Percentiles rank a stretch among this genome's conserved stretches.
These are phyloP conservation scores for Alternaria hordeiaustralica DNA, from an alignment of 2,329 filamentous ascomycete species.

Conservation along the genomic window DNA sequence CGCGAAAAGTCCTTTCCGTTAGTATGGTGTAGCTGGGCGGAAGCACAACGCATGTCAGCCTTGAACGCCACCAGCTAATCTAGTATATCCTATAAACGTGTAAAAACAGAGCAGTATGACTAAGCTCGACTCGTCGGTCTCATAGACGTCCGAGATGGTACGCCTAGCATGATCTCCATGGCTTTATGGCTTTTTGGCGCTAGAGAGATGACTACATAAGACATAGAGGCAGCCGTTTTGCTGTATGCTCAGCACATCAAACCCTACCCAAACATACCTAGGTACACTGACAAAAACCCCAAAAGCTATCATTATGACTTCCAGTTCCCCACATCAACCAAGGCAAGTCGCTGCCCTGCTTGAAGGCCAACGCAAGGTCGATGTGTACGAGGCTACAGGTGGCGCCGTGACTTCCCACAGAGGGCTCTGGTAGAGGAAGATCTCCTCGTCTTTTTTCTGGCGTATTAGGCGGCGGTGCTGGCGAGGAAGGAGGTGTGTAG, in stretches of 20 bases:
- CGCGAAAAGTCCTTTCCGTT: too few species aligned
- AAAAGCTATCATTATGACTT: slow-evolving; percentile 16
- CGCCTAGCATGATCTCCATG: neutral
- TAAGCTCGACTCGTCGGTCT: neutral
- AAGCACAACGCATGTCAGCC: neutral
- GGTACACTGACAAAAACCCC: neutral
- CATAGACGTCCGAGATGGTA: neutral
- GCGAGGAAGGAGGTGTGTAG: neutral
- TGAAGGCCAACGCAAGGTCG: slow-evolving; percentile 27
- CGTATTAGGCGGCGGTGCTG: neutral
- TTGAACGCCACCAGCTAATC: neutral
- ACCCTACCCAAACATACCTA: neutral
- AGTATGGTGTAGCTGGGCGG: neutral
- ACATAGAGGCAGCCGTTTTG: neutral
- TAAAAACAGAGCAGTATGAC: neutral
- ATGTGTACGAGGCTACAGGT: slow-evolving; percentile 39
- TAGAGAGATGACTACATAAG: neutral
- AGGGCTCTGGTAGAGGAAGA: neutral
- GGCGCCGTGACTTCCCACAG: slow-evolving; percentile 28
- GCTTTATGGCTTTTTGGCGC: neutral
- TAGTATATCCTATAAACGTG: too few species aligned
- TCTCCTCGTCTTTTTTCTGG: neutral
- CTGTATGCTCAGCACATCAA: neutral
- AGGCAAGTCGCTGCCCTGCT: slow-evolving; percentile 34
- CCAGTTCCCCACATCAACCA: slow-evolving; percentile 20